Evolutionary conservation across 257 asterid species (phyloP).

Genomic region (Scutellaria baicalensis): DNA sequence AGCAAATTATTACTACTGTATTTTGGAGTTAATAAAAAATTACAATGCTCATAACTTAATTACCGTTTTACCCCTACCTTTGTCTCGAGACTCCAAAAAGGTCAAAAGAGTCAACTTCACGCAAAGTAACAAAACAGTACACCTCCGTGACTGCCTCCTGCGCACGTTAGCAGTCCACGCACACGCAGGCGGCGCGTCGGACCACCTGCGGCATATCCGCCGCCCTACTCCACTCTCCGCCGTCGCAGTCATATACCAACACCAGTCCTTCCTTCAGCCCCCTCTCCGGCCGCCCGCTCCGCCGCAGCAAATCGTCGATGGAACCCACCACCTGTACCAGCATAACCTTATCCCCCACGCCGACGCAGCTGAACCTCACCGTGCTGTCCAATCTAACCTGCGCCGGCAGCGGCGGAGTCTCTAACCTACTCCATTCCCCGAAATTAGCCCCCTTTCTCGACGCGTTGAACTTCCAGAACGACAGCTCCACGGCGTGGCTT

Average conservation of each 20-base stretch:
- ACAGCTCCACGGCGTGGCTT: slow-evolving; percentile 86
- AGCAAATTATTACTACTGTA: no score
- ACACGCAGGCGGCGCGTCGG: slow-evolving; percentile 89
- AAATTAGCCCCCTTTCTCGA: slow-evolving; percentile 27
- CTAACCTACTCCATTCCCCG: slow-evolving; percentile 74
- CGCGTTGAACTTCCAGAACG: slow-evolving; percentile 74
- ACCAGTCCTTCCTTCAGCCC: slow-evolving; percentile 68
- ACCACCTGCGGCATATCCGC: slow-evolving; percentile 70
- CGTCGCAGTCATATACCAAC: slow-evolving; percentile 48
- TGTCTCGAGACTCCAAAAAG: slow-evolving; percentile 25
- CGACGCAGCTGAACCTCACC: slow-evolving; percentile 77
- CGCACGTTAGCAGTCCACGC: slow-evolving; percentile 58
- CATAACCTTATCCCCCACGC: slow-evolving; percentile 57
- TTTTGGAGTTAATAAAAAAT: no score
- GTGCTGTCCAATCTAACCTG: slow-evolving; percentile 77
- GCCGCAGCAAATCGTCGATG: slow-evolving; percentile 58
- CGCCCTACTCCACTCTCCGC: slow-evolving; percentile 69
- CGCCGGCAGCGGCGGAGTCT: slow-evolving; percentile 73
- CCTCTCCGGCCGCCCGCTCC: slow-evolving; percentile 65
- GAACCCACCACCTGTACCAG: slow-evolving; percentile 78
- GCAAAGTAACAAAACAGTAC: slow-evolving; percentile 5
- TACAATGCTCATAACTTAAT: background rate
- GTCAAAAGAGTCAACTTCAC: slow-evolving; percentile 18
- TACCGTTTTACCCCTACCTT: slow-evolving; percentile 4
- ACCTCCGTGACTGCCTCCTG: slow-evolving; percentile 17